Conservation (phyloP, 805 yeast species). For the Kodamaea fukazawae region DNA sequence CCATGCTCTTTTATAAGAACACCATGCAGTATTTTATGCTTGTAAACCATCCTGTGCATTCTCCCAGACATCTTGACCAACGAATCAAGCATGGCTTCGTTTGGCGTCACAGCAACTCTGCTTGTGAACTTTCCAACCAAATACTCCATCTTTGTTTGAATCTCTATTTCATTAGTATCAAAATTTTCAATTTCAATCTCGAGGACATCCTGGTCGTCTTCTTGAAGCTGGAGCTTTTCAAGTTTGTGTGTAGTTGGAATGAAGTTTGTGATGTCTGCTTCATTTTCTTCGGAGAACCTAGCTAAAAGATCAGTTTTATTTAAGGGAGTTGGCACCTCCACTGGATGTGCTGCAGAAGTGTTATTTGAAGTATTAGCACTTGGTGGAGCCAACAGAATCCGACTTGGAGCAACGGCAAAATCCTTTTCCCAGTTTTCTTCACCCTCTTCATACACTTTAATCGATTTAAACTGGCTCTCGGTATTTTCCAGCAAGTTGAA, state of each 20-base stretch:
- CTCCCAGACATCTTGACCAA: conserved; percentile 36
- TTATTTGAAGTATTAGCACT: background rate
- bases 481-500: background rate
- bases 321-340: conserved; percentile 3
- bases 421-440: conserved; percentile 39
- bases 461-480: conserved; percentile 17
- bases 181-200: conserved; percentile 37
- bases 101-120: conserved; percentile 31
- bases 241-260: background rate
- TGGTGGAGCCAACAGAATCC: background rate
- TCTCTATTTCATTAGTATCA: conserved; percentile 41
- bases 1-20: conserved; percentile 43
- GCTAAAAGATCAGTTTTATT: conserved; percentile 28
- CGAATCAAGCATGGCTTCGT: conserved; percentile 29
- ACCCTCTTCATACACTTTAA: conserved; percentile 26
- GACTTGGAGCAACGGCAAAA: conserved; percentile 16
- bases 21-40: conserved; percentile 40
- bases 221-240: background rate
- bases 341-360: no score
- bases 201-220: conserved; percentile 29
- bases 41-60: conserved; percentile 36
- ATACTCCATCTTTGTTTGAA: conserved; percentile 39
- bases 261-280: conserved; percentile 14
- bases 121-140: conserved; percentile 30
- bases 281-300: conserved; percentile 29